A percentile compares a stretch with the other conserved stretches of the same genome.
Evolutionary conservation across 2,329 filamentous ascomycete species (phyloP).

Genomic region (Diaporthe ampelina): DNA sequence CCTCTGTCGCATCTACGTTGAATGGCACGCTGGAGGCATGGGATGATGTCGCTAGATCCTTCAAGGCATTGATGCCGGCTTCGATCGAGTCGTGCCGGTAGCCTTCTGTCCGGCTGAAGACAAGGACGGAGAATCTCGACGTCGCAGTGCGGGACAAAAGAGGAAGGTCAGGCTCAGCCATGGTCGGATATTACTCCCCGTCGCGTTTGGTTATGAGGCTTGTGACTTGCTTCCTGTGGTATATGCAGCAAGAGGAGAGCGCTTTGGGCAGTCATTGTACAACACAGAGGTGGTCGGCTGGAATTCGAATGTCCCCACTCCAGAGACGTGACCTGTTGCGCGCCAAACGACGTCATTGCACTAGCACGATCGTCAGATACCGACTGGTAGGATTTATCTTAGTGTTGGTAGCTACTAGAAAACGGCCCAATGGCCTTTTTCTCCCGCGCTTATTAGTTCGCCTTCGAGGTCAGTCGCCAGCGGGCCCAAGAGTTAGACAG

Average conservation of each 20-base stretch:
- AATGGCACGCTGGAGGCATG: conserved; percentile 46
- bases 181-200: background rate
- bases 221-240: background rate
- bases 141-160: conserved; percentile 7
- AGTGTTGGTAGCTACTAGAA: background rate
- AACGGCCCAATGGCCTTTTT: background rate
- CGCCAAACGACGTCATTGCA: background rate
- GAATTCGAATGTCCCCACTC: background rate
- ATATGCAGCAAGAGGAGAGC: background rate
- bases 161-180: conserved; percentile 15
- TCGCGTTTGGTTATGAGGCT: background rate
- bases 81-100: conserved; percentile 58
- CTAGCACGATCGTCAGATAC: background rate
- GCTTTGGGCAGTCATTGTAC: background rate
- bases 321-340: background rate
- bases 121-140: conserved; percentile 49
- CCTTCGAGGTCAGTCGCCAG: background rate
- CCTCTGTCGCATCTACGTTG: conserved; percentile 53
- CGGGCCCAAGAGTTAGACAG: background rate
- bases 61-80: conserved; percentile 51
- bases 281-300: background rate
- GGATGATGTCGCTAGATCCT: conserved; percentile 47
- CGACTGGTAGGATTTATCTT: background rate
- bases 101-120: conserved; percentile 55
- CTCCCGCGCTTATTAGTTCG: conserved; percentile 21